Percentiles rank a stretch among this genome's conserved stretches.
phyloP scores from a whole-genome alignment of 176 grass and related monocot species.

The Oryza brachyantha region DNA sequence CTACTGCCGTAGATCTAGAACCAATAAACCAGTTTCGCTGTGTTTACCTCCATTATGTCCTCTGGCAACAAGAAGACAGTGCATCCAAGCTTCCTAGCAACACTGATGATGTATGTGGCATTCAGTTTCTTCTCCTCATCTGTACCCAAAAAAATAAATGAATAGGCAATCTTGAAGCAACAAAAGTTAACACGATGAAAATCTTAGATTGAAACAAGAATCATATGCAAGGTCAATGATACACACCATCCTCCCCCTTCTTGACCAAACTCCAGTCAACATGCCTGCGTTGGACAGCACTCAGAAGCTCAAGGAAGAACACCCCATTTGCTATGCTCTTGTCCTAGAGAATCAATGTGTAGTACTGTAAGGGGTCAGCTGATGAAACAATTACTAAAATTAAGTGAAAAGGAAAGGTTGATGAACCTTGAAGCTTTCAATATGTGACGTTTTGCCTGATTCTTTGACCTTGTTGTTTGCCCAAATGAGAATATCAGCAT shows the following conservation, averaged over 20 bases:
- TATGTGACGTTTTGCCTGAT: slow-evolving; percentile 75
- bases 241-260: slow-evolving; percentile 80
- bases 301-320: slow-evolving; percentile 91
- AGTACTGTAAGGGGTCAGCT: not conserved
- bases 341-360: slow-evolving; percentile 48
- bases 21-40: not conserved
- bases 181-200: not conserved
- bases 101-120: slow-evolving; percentile 92
- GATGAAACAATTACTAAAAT: not conserved
- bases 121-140: slow-evolving; percentile 90
- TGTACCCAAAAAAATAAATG: slow-evolving; percentile 28
- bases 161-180: not conserved
- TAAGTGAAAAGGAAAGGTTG: not conserved
- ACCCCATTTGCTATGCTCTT: slow-evolving; percentile 67
- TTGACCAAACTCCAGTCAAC: slow-evolving; percentile 82
- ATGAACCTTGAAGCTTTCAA: slow-evolving; percentile 93
- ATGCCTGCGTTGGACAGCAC: slow-evolving; percentile 71
- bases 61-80: slow-evolving; percentile 88
- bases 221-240: not conserved
- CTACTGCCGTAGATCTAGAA: not conserved
- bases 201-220: slow-evolving; percentile 9
- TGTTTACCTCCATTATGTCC: slow-evolving; percentile 96
- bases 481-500: slow-evolving; percentile 88
- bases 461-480: slow-evolving; percentile 87
- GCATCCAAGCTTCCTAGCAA: slow-evolving; percentile 92